These are phyloP conservation scores for Misopates orontium DNA, from an alignment of 257 asterid species.

Conservation along the genomic window DNA sequence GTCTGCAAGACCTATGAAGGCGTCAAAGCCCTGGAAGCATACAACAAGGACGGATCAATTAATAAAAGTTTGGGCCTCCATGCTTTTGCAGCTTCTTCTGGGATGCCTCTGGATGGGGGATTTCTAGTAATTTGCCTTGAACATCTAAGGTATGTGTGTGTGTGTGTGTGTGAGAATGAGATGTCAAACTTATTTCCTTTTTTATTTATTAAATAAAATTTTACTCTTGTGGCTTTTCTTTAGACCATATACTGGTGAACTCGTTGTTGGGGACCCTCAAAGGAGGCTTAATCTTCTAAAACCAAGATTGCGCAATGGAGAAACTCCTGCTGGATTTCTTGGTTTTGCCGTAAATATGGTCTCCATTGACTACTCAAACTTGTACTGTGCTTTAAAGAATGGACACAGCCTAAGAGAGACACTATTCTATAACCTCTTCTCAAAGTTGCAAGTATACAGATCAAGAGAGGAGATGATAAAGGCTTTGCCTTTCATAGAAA, in stretches of 20 bases:
- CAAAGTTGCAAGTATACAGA: slow-evolving; percentile 72
- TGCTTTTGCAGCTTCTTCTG: slow-evolving; percentile 57
- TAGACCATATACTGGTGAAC: slow-evolving; percentile 69
- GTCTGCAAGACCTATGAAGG: slow-evolving; percentile 73
- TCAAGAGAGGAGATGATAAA: slow-evolving; percentile 76
- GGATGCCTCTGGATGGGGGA: slow-evolving; percentile 50
- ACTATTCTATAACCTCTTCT: slow-evolving; percentile 74
- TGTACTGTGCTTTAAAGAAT: slow-evolving; percentile 36
- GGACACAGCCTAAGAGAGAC: slow-evolving; percentile 83
- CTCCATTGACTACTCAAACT: slow-evolving; percentile 47
- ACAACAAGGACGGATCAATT: slow-evolving; percentile 57
- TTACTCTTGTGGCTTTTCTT: slow-evolving; percentile 26
- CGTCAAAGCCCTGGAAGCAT: slow-evolving; percentile 58
- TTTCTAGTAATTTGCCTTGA: slow-evolving; percentile 69
- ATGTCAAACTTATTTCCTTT: slow-evolving; percentile 3
- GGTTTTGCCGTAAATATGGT: slow-evolving; percentile 96
- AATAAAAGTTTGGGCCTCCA: slow-evolving; percentile 56
- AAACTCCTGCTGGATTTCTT: slow-evolving; percentile 79
- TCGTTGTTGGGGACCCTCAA: slow-evolving; percentile 73
- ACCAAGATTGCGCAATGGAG: slow-evolving; percentile 64
- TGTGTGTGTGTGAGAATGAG: slow-evolving; percentile 1
- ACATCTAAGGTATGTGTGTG: slow-evolving; percentile 49
- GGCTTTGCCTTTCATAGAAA: slow-evolving; percentile 45
- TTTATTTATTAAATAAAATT: neutral
- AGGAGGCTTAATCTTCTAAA: slow-evolving; percentile 65